phyloP scores from a whole-genome alignment of 352 stramenopile species.

The Pythium coloratum region DNA sequence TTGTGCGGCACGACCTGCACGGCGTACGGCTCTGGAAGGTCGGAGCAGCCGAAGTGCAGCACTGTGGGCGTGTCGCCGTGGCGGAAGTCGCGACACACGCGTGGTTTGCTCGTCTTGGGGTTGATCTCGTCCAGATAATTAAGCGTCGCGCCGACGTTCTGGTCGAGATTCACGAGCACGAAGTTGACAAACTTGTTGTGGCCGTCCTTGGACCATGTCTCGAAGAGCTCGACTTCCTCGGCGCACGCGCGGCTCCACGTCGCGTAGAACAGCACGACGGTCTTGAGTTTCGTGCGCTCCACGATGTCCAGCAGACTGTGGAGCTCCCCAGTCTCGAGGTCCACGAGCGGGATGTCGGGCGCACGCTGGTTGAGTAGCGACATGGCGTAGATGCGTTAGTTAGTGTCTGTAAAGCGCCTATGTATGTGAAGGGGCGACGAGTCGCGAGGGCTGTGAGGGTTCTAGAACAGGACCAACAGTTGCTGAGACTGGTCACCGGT shows the following conservation, averaged over 20 bases:
- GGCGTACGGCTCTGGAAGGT: conserved; percentile 55
- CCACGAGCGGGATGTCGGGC: conserved; percentile 47
- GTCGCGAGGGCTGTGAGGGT: not conserved
- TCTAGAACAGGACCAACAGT: not conserved
- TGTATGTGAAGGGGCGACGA: not conserved
- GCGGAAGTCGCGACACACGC: conserved; percentile 52
- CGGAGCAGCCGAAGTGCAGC: conserved; percentile 49
- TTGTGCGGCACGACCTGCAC: conserved; percentile 53
- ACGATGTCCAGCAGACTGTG: conserved; percentile 39
- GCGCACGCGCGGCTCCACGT: conserved; percentile 63
- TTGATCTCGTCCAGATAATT: conserved; percentile 48
- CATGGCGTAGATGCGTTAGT: conserved; percentile 25
- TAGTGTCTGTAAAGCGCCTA: not conserved
- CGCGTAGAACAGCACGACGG: conserved; percentile 60
- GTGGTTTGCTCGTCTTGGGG: conserved; percentile 36
- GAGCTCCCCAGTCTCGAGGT: conserved; percentile 50
- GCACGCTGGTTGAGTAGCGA: conserved; percentile 51
- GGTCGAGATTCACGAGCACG: conserved; percentile 61
- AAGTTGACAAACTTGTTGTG: conserved; percentile 55
- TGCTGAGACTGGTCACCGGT: not conserved
- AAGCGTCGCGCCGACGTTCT: conserved; percentile 53
- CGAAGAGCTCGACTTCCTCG: conserved; percentile 53
- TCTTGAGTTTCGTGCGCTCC: conserved; percentile 34
- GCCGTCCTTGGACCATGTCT: conserved; percentile 53
- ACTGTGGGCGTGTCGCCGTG: conserved; percentile 48